Evolutionary conservation across 768 basidiomycete genomes (phyloP), one percentile per base, ranked within the genome.

Genomic region (Suillus placidus): DNA sequence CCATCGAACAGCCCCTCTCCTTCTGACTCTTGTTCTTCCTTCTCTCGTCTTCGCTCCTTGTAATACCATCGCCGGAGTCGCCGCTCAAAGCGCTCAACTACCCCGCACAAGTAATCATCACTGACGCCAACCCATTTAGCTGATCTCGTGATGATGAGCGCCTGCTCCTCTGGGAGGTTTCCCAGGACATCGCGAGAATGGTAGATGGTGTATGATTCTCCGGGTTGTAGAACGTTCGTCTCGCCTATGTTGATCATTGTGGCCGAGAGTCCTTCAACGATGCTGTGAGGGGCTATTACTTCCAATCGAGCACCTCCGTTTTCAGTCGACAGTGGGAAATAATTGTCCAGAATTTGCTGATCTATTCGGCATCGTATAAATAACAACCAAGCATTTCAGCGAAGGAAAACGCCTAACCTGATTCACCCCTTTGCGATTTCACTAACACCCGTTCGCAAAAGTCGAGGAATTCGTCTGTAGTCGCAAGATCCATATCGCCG

Each of bases 171-270:
- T 3, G 86, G 81, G 35, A 91, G 65, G 6, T 78, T 77, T 40
- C 93, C 93, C 34, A 86, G 77, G 60, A 85, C 78, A 69, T 95
- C 95, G n/a, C 80, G 80, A n/a, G 83, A 79, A 40, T 87, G 81
- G 78, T 88, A 93, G 57, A 94, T 84, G 58, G 79, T 79, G 77
- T 90, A 88, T 60, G 77, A 76, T 66, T 86, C 84, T 2, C 90
- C 93, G 4, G 91, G 86, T 72, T 79, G 80, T 32, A 68, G 78
- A n/a, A 65, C 45, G 23, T 35, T 66, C 20, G 40, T 42, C 30
- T 42, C 58, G 18, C 26, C 12, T 18, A 55, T 65, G 23, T 64
- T 67, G 49, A 42, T 43, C 40, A 42, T 47, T 16, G 67, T 70
- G 18, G 70, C 43, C 55, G 68, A 20, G 37, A 69, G 62, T 30